Percentiles rank a stretch among this genome's conserved stretches.
These are phyloP conservation scores for Amoebophrya sp. DNA, from an alignment of 169 alveolate genomes.

Conservation along the genomic window DNA sequence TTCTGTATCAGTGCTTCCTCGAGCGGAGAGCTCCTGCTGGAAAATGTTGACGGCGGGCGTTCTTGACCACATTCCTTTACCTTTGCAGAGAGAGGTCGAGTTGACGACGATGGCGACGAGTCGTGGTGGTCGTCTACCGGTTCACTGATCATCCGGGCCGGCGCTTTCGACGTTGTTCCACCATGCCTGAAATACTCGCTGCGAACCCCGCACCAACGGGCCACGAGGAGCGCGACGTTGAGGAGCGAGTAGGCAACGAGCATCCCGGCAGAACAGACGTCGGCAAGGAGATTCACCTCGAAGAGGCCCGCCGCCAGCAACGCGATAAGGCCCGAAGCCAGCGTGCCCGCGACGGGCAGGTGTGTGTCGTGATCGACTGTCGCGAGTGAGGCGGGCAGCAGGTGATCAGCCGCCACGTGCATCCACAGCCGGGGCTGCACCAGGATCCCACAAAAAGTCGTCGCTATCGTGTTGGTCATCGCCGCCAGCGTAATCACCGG, in stretches of 20 bases:
- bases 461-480: background rate
- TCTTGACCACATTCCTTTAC: no score
- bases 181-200: no score
- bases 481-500: background rate
- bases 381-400: background rate
- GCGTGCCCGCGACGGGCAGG: background rate
- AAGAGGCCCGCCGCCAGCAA: background rate
- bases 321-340: background rate
- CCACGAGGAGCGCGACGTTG: background rate
- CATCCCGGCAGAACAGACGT: background rate
- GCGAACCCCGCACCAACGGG: background rate
- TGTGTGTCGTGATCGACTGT: background rate
- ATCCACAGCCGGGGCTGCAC: background rate
- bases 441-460: background rate
- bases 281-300: background rate
- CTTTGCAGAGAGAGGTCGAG: no score
- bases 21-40: no score
- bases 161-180: no score
- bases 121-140: no score
- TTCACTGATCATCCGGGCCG: no score
- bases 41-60: no score
- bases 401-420: background rate
- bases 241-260: background rate
- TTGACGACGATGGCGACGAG: no score
- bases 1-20: no score